Conservation (phyloP, 805 yeast species). For the Saccharomycopsis malanga region DNA sequence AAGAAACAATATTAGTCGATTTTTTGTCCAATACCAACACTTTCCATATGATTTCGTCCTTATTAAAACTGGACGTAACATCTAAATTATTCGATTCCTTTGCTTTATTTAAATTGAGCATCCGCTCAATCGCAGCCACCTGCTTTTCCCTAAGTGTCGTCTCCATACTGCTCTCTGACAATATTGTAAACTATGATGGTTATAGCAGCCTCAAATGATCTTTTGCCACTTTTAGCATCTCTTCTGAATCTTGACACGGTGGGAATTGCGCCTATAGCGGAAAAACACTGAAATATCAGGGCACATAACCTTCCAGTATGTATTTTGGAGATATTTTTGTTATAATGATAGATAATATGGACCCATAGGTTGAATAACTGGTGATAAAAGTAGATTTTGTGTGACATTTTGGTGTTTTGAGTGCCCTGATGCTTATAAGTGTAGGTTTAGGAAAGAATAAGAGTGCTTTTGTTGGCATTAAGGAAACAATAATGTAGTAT, state of each 20-base stretch:
- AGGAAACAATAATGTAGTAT: too few relatives aligned
- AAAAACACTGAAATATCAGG: not conserved
- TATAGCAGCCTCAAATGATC: not conserved
- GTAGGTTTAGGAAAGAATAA: too few relatives aligned
- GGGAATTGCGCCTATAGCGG: not conserved
- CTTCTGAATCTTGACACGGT: not conserved
- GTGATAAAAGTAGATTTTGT: too few relatives aligned
- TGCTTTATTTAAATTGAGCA: conserved; percentile 70
- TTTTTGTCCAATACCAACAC: conserved; percentile 75
- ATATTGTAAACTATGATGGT: not conserved
- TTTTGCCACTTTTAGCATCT: not conserved
- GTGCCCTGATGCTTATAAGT: too few relatives aligned
- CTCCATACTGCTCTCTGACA: not conserved
- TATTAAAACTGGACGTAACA: conserved; percentile 46
- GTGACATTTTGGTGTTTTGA: too few relatives aligned
- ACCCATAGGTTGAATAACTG: not conserved
- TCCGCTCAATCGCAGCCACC: conserved; percentile 54
- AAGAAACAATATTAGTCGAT: conserved; percentile 80
- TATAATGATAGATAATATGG: not conserved
- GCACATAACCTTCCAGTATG: not conserved
- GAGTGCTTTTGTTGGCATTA: too few relatives aligned
- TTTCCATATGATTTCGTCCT: conserved; percentile 81
- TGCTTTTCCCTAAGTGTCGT: conserved; percentile 14
- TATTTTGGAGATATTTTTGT: not conserved
- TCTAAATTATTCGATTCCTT: conserved; percentile 41